Conservation (phyloP, 805 yeast species). For the Dipodascus geniculatus region DNA sequence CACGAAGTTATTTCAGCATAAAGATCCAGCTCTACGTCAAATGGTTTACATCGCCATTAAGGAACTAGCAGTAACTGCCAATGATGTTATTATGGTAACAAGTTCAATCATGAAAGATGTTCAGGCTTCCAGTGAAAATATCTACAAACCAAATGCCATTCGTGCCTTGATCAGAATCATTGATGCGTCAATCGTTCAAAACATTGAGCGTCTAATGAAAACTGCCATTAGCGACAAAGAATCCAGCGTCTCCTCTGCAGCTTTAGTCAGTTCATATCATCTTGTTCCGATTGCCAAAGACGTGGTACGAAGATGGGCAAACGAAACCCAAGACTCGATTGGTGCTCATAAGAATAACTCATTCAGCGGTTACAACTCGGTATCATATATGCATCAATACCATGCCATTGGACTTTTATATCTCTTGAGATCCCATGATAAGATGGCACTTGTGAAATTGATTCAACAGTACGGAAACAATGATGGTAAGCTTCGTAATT, state of each 20-base stretch:
- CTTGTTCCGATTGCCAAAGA: constrained; percentile 81
- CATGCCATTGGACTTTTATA: constrained; percentile 90
- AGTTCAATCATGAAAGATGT: constrained; percentile 97
- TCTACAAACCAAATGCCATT: constrained; percentile 89
- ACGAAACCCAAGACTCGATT: constrained; percentile 90
- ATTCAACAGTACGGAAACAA: constrained; percentile 59
- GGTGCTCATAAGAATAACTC: constrained; percentile 38
- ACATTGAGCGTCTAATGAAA: constrained; percentile 85
- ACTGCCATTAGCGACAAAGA: constrained; percentile 86
- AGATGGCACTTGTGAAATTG: constrained; percentile 86
- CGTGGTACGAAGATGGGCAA: constrained; percentile 85
- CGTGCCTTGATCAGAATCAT: constrained; percentile 83
- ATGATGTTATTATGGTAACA: constrained; percentile 94
- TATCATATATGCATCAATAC: constrained; percentile 78
- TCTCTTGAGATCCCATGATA: constrained; percentile 79
- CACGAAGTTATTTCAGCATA: constrained; percentile 90
- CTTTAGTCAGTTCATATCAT: constrained; percentile 83
- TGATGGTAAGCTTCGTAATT: constrained; percentile 52
- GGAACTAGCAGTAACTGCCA: constrained; percentile 73
- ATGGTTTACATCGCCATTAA: constrained; percentile 89
- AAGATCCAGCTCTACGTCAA: constrained; percentile 77
- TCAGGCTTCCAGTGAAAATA: constrained; percentile 65
- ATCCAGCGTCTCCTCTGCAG: constrained; percentile 87
- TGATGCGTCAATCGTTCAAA: constrained; percentile 75
- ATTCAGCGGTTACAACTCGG: constrained; percentile 17